Percentiles rank a stretch among this genome's conserved stretches.
phyloP scores from a whole-genome alignment of 176 grass and related monocot genomes.

The Pontederia paniculata region DNA sequence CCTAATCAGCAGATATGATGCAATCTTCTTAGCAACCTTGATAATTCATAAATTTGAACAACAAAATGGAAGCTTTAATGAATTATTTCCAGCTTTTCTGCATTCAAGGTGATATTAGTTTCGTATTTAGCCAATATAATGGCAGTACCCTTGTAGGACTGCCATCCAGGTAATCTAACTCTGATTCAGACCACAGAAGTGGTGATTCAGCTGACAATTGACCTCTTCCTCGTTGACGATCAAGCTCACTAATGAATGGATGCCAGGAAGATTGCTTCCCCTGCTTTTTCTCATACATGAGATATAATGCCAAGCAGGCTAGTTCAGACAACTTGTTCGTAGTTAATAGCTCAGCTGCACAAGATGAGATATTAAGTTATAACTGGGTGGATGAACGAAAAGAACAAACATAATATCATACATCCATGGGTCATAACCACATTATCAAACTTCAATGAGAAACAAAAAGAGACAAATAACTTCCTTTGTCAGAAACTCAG shows the following conservation, averaged over 20 bases:
- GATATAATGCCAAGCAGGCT: conserved; percentile 92
- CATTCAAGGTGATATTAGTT: no score
- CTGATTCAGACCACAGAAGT: conserved; percentile 78
- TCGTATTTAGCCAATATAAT: no score
- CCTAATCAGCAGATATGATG: conserved; percentile 25
- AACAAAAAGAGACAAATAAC: no score
- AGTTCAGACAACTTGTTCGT: conserved; percentile 96
- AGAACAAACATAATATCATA: no score
- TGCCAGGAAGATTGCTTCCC: conserved; percentile 86
- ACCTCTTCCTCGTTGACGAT: conserved; percentile 80
- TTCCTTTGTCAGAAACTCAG: no score
- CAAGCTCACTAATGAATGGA: conserved; percentile 86
- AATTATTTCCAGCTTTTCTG: no score
- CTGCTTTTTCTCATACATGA: conserved; percentile 99
- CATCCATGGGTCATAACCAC: no score
- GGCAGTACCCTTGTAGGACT: conserved; percentile 56
- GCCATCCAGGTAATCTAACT: conserved; percentile 68
- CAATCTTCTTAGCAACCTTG: not conserved
- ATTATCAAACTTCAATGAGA: no score
- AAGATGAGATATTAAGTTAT: no score
- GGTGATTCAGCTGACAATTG: conserved; percentile 94
- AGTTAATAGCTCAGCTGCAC: conserved; percentile 82
- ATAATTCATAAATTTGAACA: not conserved
- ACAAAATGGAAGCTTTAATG: not conserved
- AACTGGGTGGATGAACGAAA: no score